A percentile compares a stretch with the other conserved stretches of the same genome.
Conservation (phyloP, 495 filamentous ascomycete genomes). For the Beverwykella pulmonaria region DNA sequence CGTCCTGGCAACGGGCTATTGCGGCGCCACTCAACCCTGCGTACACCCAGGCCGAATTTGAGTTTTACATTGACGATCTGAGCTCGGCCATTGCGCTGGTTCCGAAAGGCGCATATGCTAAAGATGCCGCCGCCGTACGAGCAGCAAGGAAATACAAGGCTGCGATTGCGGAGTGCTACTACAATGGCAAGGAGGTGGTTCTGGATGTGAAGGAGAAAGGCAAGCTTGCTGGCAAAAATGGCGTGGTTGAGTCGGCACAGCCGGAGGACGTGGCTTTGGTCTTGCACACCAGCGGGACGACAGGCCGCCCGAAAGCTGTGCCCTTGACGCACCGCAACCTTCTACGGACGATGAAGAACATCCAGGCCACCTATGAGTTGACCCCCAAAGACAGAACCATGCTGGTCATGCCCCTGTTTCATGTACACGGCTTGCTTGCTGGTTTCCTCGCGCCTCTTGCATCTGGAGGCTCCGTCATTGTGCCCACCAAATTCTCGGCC, state of each 20-base stretch:
- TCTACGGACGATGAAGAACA: slow-evolving; percentile 75
- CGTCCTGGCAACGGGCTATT: slow-evolving; percentile 74
- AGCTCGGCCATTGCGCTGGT: slow-evolving; percentile 74
- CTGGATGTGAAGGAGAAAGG: slow-evolving; percentile 74
- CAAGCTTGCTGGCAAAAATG: slow-evolving; percentile 59
- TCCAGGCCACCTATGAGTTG: slow-evolving; percentile 72
- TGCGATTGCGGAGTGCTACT: slow-evolving; percentile 80
- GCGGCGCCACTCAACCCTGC: slow-evolving; percentile 80
- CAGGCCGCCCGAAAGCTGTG: slow-evolving; percentile 79
- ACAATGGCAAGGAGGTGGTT: slow-evolving; percentile 68
- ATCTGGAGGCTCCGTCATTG: slow-evolving; percentile 72
- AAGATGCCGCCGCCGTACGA: slow-evolving; percentile 66
- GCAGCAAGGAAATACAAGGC: slow-evolving; percentile 75
- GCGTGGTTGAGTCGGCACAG: slow-evolving; percentile 57
- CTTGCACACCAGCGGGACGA: slow-evolving; percentile 77
- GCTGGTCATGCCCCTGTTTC: slow-evolving; percentile 90
- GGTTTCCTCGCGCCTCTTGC: slow-evolving; percentile 74
- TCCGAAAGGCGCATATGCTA: slow-evolving; percentile 64
- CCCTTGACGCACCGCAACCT: slow-evolving; percentile 80
- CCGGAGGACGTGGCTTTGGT: slow-evolving; percentile 61
- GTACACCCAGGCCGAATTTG: slow-evolving; percentile 85
- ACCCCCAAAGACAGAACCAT: slow-evolving; percentile 70
- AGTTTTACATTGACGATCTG: slow-evolving; percentile 83
- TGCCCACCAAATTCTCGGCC: slow-evolving; percentile 77
- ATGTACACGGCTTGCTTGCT: slow-evolving; percentile 82